Evolutionary conservation across 1,284 basidiomycete genomes (phyloP).

Genomic region (Trichosporon faecale): DNA sequence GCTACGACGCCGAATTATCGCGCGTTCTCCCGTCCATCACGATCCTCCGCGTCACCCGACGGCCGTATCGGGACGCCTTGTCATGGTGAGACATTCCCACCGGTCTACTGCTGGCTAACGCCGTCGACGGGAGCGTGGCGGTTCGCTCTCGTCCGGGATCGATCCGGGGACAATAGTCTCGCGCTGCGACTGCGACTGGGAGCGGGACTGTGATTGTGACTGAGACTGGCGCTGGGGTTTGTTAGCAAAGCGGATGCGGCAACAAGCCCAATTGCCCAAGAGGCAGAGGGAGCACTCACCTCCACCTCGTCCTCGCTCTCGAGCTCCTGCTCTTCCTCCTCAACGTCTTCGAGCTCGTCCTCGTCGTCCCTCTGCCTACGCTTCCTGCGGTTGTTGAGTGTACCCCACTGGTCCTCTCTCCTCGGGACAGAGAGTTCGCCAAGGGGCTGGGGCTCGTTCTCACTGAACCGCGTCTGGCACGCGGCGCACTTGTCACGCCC

Average conservation of each 20-base stretch:
- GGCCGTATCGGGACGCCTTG: background rate
- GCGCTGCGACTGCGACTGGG: background rate
- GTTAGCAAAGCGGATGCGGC: background rate
- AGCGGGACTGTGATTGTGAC: background rate
- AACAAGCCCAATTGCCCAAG: background rate
- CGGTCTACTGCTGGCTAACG: background rate
- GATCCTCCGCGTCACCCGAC: background rate
- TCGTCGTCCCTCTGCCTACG: slow-evolving; percentile 22
- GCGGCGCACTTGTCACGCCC: slow-evolving; percentile 31
- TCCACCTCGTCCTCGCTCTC: slow-evolving; percentile 1
- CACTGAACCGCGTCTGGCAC: slow-evolving; percentile 30
- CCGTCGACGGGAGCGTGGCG: background rate
- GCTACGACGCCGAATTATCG: background rate
- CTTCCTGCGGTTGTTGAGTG: slow-evolving; percentile 20
- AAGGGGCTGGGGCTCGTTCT: slow-evolving; percentile 24
- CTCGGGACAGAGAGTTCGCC: slow-evolving; percentile 42
- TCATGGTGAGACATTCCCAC: background rate
- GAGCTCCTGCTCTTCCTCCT: slow-evolving; percentile 24
- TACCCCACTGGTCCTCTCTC: slow-evolving; percentile 33
- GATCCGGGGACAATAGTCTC: background rate
- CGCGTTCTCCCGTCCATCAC: background rate
- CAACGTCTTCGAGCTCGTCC: slow-evolving; percentile 28
- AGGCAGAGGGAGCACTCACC: background rate
- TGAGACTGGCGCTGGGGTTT: background rate
- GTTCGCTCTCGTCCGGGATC: slow-evolving; percentile 1